Evolutionary conservation across 139 green algal species (phyloP), one percentile per base, ranked within the genome.

Genomic region (Picochlorum sp.): DNA sequence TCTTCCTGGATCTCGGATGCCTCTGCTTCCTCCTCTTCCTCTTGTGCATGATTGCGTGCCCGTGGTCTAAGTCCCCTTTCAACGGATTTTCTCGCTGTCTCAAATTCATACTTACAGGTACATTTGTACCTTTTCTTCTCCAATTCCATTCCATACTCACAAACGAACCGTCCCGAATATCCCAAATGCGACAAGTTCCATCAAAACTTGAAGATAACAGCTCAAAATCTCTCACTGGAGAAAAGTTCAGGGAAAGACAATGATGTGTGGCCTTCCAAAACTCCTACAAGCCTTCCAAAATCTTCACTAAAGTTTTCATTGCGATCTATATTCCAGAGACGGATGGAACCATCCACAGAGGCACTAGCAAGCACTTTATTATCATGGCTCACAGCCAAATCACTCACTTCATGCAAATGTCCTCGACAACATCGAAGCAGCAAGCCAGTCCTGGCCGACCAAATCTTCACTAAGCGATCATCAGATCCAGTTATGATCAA

Each of bases 381-480:
- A 61, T 87, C 73, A 14, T 20, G 13, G 20, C 49, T 79, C 28
- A 94, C 68, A 0, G 80, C 73, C 20, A 94, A 50, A 68, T 90
- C 85, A 6, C 73, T 88, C 18, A 94, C 71, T 69, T 92, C 85
- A 0, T 61, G 65, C 3, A 80, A 58, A 62, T 92, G 52, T 59
- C 87, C 57, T 57, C 77, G 71, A 61, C 82, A 89, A 1, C 61
- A 72, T n/a, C 45, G 57, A 49, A 78, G 72, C 70, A 94, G 69
- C 54, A 85, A 18, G 0, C 71, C 79, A 2, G 86, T 93, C 13
- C 52, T 16, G 2, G 66, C 65, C 3, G 62, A 81, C 86, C 86
- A 93, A 26, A 94, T 77, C 11, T 95, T 95, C 55, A 95, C 80
- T 2, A 90, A 60, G 10, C 62, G 72, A 67, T 95, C 88, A 65